Evolutionary conservation across 78 protist genomes (phyloP).

Genomic region (Dictyostelium purpureum): DNA sequence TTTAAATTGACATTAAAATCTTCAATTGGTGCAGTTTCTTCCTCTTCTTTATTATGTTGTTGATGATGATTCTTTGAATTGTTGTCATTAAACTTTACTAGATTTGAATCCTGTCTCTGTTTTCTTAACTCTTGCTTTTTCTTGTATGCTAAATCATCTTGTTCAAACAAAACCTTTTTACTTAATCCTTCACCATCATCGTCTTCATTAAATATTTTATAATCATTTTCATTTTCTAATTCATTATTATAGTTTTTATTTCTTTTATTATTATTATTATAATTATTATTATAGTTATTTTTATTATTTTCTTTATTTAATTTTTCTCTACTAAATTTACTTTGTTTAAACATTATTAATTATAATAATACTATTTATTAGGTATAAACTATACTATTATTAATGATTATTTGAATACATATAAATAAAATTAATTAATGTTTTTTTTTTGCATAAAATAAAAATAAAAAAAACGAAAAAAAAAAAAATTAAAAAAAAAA

Average conservation of each 20-base stretch:
- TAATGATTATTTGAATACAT: too few species aligned
- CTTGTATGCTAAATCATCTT: background rate
- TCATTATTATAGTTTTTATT: background rate
- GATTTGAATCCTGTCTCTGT: too few species aligned
- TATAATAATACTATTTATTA: too few species aligned
- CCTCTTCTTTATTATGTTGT: background rate
- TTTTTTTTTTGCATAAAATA: too few species aligned
- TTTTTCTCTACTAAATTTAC: slow-evolving; percentile 9
- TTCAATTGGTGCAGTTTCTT: background rate
- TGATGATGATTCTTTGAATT: too few species aligned
- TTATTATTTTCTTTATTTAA: background rate
- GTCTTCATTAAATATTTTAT: background rate
- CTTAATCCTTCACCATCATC: background rate
- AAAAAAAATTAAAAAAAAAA: background rate
- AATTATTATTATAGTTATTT: background rate
- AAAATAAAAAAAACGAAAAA: too few species aligned
- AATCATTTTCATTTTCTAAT: background rate
- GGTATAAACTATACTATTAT: too few species aligned
- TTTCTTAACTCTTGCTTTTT: background rate
- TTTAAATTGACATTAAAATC: background rate
- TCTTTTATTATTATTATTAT: slow-evolving; percentile 13
- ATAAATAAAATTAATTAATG: too few species aligned
- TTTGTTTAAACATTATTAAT: too few species aligned
- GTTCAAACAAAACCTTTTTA: background rate
- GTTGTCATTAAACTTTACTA: too few species aligned